phyloP scores from a whole-genome alignment of 441 rosid genomes.

The Breynia disticha region DNA sequence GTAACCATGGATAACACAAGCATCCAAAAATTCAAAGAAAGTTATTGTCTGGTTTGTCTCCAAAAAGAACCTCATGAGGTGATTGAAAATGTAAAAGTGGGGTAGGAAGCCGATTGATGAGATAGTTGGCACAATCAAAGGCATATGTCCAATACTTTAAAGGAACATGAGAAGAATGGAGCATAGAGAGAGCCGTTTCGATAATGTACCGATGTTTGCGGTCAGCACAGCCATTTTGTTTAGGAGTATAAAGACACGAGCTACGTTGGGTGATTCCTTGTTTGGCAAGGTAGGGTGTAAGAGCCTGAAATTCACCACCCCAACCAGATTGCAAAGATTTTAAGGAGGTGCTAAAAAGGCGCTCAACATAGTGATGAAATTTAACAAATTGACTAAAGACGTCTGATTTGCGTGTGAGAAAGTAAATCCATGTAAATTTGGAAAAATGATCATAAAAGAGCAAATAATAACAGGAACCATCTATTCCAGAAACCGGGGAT shows the following conservation, averaged over 20 bases:
- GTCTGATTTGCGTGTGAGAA: too few species aligned
- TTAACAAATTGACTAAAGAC: too few species aligned
- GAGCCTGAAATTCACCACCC: not conserved
- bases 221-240: conserved; percentile 2
- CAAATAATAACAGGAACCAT: too few species aligned
- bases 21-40: not conserved
- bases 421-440: too few species aligned
- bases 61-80: not conserved
- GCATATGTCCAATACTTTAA: conserved; percentile 5
- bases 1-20: not conserved
- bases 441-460: too few species aligned
- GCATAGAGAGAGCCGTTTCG: not conserved
- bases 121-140: too few species aligned
- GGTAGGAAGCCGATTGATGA: not conserved
- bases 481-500: too few species aligned
- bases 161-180: not conserved
- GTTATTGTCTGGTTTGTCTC: too few species aligned
- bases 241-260: not conserved
- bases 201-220: not conserved
- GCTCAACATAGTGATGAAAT: too few species aligned
- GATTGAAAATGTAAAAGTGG: not conserved
- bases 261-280: not conserved
- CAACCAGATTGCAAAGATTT: not conserved
- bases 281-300: not conserved
- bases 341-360: not conserved